Conservation (phyloP, 1,284 basidiomycete genomes). For the Violaceomyces palustris region DNA sequence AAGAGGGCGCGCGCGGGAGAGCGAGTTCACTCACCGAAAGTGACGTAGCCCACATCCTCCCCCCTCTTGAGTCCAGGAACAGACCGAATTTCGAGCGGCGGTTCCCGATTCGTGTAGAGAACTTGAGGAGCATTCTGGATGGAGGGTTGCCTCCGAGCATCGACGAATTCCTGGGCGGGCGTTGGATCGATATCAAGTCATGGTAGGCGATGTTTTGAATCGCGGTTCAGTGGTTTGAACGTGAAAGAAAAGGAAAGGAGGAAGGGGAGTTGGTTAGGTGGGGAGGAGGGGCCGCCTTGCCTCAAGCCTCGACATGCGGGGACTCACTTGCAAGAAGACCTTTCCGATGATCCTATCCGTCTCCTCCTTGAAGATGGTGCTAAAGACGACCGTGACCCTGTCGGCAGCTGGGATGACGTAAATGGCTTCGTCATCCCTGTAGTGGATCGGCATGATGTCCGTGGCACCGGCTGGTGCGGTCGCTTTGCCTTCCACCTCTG, state of each 20-base stretch:
- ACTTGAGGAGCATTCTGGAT: slow-evolving; percentile 98
- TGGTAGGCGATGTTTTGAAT: too few species aligned
- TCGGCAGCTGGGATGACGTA: slow-evolving; percentile 89
- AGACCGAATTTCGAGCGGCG: slow-evolving; percentile 89
- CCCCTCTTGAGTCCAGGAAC: slow-evolving; percentile 72
- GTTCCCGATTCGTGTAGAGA: slow-evolving; percentile 89
- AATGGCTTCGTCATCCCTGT: slow-evolving; percentile 87
- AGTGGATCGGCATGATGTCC: slow-evolving; percentile 86
- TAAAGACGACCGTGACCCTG: slow-evolving; percentile 96
- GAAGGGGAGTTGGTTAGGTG: too few species aligned
- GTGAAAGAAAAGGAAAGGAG: too few species aligned
- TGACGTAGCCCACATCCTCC: slow-evolving; percentile 95
- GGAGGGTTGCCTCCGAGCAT: slow-evolving; percentile 83
- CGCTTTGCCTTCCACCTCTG: slow-evolving; percentile 57
- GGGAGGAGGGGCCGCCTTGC: too few species aligned
- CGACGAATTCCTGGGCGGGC: slow-evolving; percentile 99
- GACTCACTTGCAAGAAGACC: slow-evolving; percentile 84
- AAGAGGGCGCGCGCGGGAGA: too few species aligned
- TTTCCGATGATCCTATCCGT: slow-evolving; percentile 95
- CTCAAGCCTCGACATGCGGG: not conserved
- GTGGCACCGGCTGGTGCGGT: slow-evolving; percentile 56
- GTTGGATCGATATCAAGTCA: too few species aligned
- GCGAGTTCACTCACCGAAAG: slow-evolving; percentile 73
- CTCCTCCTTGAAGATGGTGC: slow-evolving; percentile 93
- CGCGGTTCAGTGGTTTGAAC: too few species aligned